A percentile compares a stretch with the other conserved stretches of the same genome.
These are phyloP conservation scores for Phoma sp. DNA, from an alignment of 2,329 filamentous ascomycete genomes.

Conservation along the genomic window DNA sequence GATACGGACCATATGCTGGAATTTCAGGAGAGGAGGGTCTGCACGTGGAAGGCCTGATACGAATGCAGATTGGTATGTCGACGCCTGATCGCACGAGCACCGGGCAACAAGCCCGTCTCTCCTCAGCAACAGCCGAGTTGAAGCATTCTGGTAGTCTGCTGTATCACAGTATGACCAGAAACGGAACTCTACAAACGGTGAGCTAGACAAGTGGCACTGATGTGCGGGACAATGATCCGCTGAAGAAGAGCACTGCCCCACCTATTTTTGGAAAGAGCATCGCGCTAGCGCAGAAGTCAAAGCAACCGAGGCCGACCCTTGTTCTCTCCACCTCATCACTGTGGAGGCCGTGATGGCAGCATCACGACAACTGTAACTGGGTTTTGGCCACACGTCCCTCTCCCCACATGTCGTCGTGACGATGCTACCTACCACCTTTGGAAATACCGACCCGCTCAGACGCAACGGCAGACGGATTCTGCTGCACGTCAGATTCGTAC, in stretches of 20 bases:
- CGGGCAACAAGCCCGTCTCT: constrained; percentile 21
- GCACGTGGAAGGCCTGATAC: constrained; percentile 28
- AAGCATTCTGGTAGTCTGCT: background rate
- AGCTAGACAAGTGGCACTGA: constrained; percentile 27
- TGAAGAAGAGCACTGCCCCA: constrained; percentile 35
- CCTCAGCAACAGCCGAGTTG: constrained; percentile 17
- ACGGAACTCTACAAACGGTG: constrained; percentile 8
- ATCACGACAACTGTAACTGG: background rate
- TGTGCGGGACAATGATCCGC: constrained; percentile 24
- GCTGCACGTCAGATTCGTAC: constrained; percentile 2
- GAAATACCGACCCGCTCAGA: background rate
- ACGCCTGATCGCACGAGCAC: constrained; percentile 20
- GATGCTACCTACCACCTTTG: background rate
- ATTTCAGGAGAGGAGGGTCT: constrained; percentile 24
- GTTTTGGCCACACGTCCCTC: background rate
- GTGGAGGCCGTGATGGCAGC: background rate
- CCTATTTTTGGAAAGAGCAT: constrained; percentile 35
- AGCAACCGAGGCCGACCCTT: constrained; percentile 25
- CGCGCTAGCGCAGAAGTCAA: constrained; percentile 20
- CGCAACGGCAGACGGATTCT: background rate
- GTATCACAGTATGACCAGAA: constrained; percentile 4
- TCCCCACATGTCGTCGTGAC: background rate
- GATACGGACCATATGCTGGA: constrained; percentile 27
- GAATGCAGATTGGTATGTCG: constrained; percentile 12
- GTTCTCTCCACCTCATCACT: constrained; percentile 2